These are phyloP conservation scores for Ophiocordyceps sinensis DNA, from an alignment of 2,329 filamentous ascomycete species.

Conservation along the genomic window DNA sequence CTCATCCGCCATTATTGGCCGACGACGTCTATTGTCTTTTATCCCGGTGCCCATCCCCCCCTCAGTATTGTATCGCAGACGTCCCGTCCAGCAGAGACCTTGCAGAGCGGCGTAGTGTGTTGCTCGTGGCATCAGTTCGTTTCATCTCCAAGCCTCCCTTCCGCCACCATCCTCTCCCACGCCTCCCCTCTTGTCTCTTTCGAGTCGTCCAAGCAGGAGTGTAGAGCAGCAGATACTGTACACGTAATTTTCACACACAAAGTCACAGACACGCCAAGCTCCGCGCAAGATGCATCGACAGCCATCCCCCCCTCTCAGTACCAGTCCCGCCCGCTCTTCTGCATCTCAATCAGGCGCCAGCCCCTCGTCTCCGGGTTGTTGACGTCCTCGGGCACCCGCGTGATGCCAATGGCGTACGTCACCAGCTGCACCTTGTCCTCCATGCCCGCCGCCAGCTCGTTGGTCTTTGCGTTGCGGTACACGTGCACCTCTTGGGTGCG, in stretches of 20 bases:
- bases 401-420: conserved; percentile 95
- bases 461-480: conserved; percentile 82
- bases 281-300: neutral
- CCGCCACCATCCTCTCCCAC: conserved; percentile 6
- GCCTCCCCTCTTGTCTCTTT: neutral
- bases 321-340: conserved; percentile 92
- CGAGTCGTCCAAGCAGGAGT: neutral
- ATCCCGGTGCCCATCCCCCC: conserved; percentile 7
- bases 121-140: conserved; percentile 10
- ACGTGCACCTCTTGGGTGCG: conserved; percentile 96
- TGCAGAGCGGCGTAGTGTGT: conserved; percentile 18
- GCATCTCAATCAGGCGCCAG: conserved; percentile 95
- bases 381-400: conserved; percentile 84
- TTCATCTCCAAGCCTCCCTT: conserved; percentile 7
- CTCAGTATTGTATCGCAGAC: conserved; percentile 15
- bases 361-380: conserved; percentile 93
- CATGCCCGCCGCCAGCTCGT: conserved; percentile 87
- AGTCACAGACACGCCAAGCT: neutral
- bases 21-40: neutral
- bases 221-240: neutral
- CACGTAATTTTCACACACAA: neutral
- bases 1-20: neutral
- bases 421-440: conserved; percentile 98
- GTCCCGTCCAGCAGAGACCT: conserved; percentile 8
- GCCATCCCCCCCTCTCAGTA: conserved; percentile 24